Evolutionary conservation across 495 filamentous ascomycete genomes (phyloP).

Genomic region (Achaetomiella virescens): DNA sequence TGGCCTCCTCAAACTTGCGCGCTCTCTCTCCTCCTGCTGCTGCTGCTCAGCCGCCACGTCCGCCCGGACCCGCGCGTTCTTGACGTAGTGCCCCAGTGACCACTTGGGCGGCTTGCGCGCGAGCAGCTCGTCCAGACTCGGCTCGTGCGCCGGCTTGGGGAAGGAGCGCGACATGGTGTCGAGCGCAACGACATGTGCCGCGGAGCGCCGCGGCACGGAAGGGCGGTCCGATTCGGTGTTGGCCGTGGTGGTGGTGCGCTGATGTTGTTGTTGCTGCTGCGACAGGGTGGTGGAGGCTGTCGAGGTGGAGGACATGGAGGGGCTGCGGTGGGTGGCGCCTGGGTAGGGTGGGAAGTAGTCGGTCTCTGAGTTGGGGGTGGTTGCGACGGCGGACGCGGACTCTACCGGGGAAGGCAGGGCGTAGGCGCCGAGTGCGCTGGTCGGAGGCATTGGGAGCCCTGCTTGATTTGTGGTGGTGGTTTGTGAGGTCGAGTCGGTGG

Average conservation of each 20-base stretch:
- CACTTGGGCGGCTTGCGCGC: slow-evolving; percentile 32
- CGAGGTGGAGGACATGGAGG: slow-evolving; percentile 14
- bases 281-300: slow-evolving; percentile 10
- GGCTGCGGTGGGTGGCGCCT: slow-evolving; percentile 9
- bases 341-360: slow-evolving; percentile 11
- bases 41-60: slow-evolving; percentile 3
- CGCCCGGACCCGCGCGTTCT: slow-evolving; percentile 23
- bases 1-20: slow-evolving; percentile 32
- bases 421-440: background rate
- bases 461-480: background rate
- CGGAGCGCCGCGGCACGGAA: slow-evolving; percentile 10
- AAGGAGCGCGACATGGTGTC: slow-evolving; percentile 29
- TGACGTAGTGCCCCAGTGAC: slow-evolving; percentile 34
- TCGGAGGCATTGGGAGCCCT: background rate
- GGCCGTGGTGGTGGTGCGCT: background rate
- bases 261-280: background rate
- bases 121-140: slow-evolving; percentile 37
- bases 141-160: slow-evolving; percentile 28
- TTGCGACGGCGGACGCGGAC: background rate
- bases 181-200: background rate
- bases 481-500: background rate
- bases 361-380: slow-evolving; percentile 1
- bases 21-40: slow-evolving; percentile 22
- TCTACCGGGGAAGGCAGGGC: background rate
- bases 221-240: slow-evolving; percentile 1